Evolutionary conservation across 2,329 filamentous ascomycete species (phyloP).

Genomic region (Graphiopsis chlorocephala): DNA sequence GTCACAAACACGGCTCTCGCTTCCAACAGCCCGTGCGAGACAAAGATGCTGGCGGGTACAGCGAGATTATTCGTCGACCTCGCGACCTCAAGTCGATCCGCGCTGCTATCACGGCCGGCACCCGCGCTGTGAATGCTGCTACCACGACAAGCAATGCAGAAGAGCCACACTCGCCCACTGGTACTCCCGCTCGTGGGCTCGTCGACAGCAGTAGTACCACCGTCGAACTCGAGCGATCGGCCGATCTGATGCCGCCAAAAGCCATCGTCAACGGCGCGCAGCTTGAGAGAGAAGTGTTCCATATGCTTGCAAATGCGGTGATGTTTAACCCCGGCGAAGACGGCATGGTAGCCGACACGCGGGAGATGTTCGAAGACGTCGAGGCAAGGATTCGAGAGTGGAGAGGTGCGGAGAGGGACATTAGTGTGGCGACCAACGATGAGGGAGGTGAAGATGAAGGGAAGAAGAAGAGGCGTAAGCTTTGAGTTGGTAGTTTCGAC

Average conservation of each 20-base stretch:
- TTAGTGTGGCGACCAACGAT: conserved; percentile 3
- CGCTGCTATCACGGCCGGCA: conserved; percentile 47
- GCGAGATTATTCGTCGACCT: conserved; percentile 51
- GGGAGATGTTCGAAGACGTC: conserved; percentile 86
- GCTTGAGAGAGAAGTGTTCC: conserved; percentile 86
- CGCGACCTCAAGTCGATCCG: conserved; percentile 53
- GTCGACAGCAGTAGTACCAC: conserved; percentile 21
- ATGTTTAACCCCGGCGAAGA: conserved; percentile 98
- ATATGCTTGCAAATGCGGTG: conserved; percentile 96
- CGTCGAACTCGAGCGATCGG: conserved; percentile 65
- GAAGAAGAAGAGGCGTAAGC: conserved; percentile 21
- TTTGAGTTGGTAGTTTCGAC: conserved; percentile 6
- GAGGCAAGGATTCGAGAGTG: conserved; percentile 74
- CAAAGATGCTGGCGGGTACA: conserved; percentile 51
- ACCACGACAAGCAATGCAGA: conserved; percentile 23
- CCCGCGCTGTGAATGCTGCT: conserved; percentile 56
- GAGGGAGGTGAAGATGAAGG: conserved; percentile 28
- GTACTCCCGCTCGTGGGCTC: conserved; percentile 2
- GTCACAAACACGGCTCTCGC: conserved; percentile 52
- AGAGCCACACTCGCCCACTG: conserved; percentile 13
- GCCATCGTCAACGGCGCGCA: conserved; percentile 92
- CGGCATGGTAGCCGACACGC: conserved; percentile 80
- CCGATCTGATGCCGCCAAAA: conserved; percentile 78
- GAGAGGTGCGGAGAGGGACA: conserved; percentile 63
- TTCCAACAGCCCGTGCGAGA: conserved; percentile 50